Evolutionary conservation across 257 asterid genomes (phyloP).

Genomic region (Solanum sitiens): DNA sequence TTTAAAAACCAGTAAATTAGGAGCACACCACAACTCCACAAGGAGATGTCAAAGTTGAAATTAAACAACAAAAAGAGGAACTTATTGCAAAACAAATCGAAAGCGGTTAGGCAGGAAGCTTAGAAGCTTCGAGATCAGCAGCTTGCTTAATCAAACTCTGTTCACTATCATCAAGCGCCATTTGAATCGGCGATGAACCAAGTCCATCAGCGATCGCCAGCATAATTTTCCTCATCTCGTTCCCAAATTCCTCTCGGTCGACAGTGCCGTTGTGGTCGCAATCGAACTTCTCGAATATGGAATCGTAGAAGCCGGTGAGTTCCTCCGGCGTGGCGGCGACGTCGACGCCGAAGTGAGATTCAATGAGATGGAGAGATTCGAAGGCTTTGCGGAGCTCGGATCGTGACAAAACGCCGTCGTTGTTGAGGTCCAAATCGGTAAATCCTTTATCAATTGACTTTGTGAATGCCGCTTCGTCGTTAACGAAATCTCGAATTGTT

Average conservation of each 20-base stretch:
- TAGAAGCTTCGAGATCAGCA: conserved; percentile 77
- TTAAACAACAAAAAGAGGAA: neutral
- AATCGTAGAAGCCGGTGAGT: conserved; percentile 61
- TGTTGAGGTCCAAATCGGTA: conserved; percentile 50
- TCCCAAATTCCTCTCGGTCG: conserved; percentile 51
- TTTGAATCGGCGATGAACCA: conserved; percentile 73
- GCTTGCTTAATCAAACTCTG: conserved; percentile 57
- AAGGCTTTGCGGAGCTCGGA: conserved; percentile 80
- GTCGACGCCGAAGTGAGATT: conserved; percentile 74
- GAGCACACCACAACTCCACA: neutral
- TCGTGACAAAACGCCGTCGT: conserved; percentile 75
- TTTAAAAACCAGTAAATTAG: neutral
- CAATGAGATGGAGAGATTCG: conserved; percentile 66
- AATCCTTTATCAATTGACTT: conserved; percentile 50
- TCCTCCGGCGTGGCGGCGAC: conserved; percentile 67
- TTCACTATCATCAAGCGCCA: conserved; percentile 78
- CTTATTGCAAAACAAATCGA: neutral
- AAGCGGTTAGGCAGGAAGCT: neutral
- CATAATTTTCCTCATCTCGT: conserved; percentile 62
- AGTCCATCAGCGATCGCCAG: conserved; percentile 85
- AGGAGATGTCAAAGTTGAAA: neutral
- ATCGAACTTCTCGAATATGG: conserved; percentile 62
- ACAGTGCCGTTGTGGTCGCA: conserved; percentile 49
- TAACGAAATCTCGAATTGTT: conserved; percentile 48
- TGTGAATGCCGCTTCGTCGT: conserved; percentile 48